Base-by-base conservation (phyloP, 2,329 filamentous ascomycete species). In the Nemania abortiva region DNA sequence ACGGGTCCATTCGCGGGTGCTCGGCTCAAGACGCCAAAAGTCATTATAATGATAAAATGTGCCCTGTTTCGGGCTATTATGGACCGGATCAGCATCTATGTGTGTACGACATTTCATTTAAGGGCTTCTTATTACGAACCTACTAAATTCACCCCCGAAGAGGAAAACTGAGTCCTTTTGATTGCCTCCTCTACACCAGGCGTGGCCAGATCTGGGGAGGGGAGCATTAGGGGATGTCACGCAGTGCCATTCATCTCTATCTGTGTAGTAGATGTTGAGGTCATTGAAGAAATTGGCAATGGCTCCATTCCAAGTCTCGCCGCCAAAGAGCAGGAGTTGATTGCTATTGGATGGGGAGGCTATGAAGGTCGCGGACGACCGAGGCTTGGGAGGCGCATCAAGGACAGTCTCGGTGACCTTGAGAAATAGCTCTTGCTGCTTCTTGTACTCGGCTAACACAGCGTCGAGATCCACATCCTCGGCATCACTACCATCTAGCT, bases 31-130 rank as follows among this genome's bases (percentile, higher is more conserved):
- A 58, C 92, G 88, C 95, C 96, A 99, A 80, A 99, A 98, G 82
- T 98, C 96, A 77, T 97, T 97, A 83, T 99, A 99, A 81, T 99
- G 96, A 80, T 99, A 98, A 77, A 99, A 99, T 0, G 95, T 98
- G 3, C 96, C 96, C 81, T 72, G 70, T 58, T 72, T 72, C 24
- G 70, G 70, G 61, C 70, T 72, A 61, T 65, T 29, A n/a, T 60
- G 34, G 22, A 62, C 37, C 22, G 9, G n/a, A 61, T 71, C 53
- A 71, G 69, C 31, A 62, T 66, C 54, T 5, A 61, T 29, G 24
- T 20, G 63, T 27, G 24, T 37, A 63, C 13, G 22, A 39, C 15
- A 37, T n/a, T 31, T 64, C 42, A 13, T 31, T 31, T 56, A 15
- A 22, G 45, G 49, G 31, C 20, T 34, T 34, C 0, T 49, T 20